phyloP scores from a whole-genome alignment of 176 grass and related monocot genomes.

The Sorghum bicolor region DNA sequence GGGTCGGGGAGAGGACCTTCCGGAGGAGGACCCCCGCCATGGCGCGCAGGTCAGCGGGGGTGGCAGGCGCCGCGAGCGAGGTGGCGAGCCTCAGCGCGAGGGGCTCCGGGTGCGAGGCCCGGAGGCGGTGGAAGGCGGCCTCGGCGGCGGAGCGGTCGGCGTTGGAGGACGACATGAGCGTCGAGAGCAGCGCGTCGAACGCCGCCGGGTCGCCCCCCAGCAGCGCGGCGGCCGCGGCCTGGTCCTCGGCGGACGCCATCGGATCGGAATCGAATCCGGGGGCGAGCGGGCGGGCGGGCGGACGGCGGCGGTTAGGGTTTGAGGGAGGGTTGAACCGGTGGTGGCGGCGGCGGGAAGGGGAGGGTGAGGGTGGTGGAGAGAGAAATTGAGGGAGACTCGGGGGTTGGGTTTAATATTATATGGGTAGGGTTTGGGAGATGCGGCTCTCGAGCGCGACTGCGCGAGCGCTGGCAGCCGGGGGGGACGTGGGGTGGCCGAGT shows the following conservation, averaged over 20 bases:
- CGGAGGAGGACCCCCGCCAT: constrained; percentile 79
- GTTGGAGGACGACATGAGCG: constrained; percentile 95
- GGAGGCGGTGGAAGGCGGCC: constrained; percentile 84
- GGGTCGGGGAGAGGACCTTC: constrained; percentile 67
- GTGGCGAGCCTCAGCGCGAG: constrained; percentile 69
- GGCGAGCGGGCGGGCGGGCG: background rate
- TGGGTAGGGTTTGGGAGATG: constrained; percentile 54
- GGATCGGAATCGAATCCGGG: constrained; percentile 11
- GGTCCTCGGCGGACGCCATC: constrained; percentile 56
- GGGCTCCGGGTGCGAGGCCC: constrained; percentile 62
- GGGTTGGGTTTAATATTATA: constrained; percentile 54
- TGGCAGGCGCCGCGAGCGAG: constrained; percentile 44
- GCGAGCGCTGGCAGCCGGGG: background rate
- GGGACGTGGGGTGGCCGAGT: background rate
- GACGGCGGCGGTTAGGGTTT: constrained; percentile 35
- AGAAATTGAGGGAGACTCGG: background rate
- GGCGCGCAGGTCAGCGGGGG: constrained; percentile 48
- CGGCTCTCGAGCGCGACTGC: background rate
- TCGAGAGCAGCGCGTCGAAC: constrained; percentile 66
- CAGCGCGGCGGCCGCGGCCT: constrained; percentile 55
- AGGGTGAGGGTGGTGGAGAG: constrained; percentile 23
- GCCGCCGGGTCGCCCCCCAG: constrained; percentile 64
- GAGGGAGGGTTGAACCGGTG: background rate
- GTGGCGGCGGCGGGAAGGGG: constrained; percentile 30
- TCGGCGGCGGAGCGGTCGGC: constrained; percentile 74